phyloP scores from a whole-genome alignment of 2,329 filamentous ascomycete genomes.

The Escovopsis sp. region DNA sequence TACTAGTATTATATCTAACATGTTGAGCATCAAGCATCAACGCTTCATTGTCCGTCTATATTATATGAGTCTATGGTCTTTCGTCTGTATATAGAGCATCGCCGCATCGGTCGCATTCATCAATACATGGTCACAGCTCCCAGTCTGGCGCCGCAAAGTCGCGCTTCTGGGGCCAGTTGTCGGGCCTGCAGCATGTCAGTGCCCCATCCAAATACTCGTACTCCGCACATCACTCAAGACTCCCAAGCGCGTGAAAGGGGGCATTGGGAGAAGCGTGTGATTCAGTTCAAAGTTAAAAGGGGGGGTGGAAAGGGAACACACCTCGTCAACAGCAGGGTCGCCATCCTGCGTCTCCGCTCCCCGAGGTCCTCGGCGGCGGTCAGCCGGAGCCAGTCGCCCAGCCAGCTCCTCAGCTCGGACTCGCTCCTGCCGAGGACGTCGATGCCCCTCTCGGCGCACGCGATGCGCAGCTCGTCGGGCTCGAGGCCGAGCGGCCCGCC shows the following conservation, averaged over 20 bases:
- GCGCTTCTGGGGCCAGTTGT: constrained; percentile 25
- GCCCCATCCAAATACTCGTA: no score
- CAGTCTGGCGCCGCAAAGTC: constrained; percentile 28
- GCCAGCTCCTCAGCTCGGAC: constrained; percentile 32
- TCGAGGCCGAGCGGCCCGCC: constrained; percentile 45
- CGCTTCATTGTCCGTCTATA: no score
- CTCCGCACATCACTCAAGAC: no score
- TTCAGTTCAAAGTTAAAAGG: no score
- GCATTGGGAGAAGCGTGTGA: no score
- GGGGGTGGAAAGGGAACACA: constrained; percentile 11
- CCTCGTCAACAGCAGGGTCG: constrained; percentile 27
- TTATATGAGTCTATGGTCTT: no score
- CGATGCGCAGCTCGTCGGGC: constrained; percentile 50
- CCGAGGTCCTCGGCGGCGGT: constrained; percentile 23
- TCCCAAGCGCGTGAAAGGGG: no score
- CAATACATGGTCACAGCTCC: constrained; percentile 17
- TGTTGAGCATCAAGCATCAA: no score
- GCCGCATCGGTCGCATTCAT: no score
- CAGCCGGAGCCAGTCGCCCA: constrained; percentile 34
- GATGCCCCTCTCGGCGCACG: constrained; percentile 56
- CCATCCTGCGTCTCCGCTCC: constrained; percentile 24
- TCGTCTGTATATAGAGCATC: no score
- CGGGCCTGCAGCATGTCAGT: constrained; percentile 14
- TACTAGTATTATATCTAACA: no score
- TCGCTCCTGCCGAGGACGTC: constrained; percentile 43